phyloP scores from a whole-genome alignment of 371 early-diverging fungal genomes.

The Chytridium lagenaria region DNA sequence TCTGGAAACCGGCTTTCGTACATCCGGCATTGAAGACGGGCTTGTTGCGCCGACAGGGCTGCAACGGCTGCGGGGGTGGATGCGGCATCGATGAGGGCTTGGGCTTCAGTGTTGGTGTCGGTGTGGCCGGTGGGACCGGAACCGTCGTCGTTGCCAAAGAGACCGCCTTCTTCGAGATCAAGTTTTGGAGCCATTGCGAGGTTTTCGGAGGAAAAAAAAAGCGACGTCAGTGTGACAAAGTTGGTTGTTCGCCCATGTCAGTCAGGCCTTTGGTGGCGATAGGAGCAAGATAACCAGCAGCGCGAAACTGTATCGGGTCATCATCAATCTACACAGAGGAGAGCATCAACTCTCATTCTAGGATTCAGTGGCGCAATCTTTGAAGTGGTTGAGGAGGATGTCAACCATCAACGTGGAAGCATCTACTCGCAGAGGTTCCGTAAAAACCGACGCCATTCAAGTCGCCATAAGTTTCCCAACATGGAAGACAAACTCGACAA shows the following conservation, averaged over 20 bases:
- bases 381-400: no score
- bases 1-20: conserved; percentile 96
- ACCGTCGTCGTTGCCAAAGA: not conserved
- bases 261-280: no score
- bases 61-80: conserved; percentile 41
- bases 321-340: no score
- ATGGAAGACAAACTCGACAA: conserved; percentile 13
- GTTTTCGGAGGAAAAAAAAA: conserved; percentile 1
- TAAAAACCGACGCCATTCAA: not conserved
- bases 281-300: no score
- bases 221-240: not conserved
- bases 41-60: conserved; percentile 39
- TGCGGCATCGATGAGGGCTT: not conserved
- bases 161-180: conserved; percentile 7
- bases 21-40: conserved; percentile 65
- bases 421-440: conserved; percentile 10
- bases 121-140: not conserved
- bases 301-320: no score
- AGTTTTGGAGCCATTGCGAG: not conserved
- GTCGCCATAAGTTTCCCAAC: conserved; percentile 8
- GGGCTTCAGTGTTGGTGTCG: not conserved
- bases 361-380: no score
- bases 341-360: no score
- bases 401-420: no score
- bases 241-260: not conserved